Base-by-base conservation (phyloP, 2,329 filamentous ascomycete species). In the Monilinia fructicola region DNA sequence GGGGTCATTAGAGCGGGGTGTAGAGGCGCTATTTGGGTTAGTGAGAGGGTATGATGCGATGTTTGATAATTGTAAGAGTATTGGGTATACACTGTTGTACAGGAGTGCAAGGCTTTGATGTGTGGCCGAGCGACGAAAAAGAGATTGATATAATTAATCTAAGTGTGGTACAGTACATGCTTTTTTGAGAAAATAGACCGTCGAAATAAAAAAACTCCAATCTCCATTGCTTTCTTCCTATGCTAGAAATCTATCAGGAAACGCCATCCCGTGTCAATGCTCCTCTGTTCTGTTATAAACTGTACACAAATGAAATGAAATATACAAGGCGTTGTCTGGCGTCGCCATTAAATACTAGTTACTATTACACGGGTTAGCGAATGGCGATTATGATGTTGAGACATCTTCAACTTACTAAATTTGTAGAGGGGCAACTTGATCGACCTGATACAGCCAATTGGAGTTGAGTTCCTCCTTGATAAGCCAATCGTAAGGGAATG, bases 401-500 rank as follows among this genome's bases (percentile, higher is more conserved):
- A 84, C 90, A 65, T 91, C 77, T 73, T 60, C 11, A 50, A 84
- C 90, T 88, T 83, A 92, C 91, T 99, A 99, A 75, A 99, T 98
- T 80, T 97, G 93, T 79, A 99, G 83, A 66, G 95, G 95, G 73
- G 95, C 96, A 76, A 99, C 89, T 78, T 96, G 90, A 78, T 99
- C 95, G 66, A 98, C 92, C 76, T 94, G 92, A 79, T 97, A 98
- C 69, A 97, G 85, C 95, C 95, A 99, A 76, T 97, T 96, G 66
- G 93, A 92, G 71, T 92, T 93, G 75, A 89, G 87, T 81, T 98
- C 95, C 79, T 98, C 95, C 66, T 89, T 90, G 73, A 90, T 86
- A 64, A 97, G 85, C 93, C 96, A 99, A 74, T 99, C 92, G 78
- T 98, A 97, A 7, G 95, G 95, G 82, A 96, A 99, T 70, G 92